Conservation (phyloP, 1,284 basidiomycete genomes). For the Sanghuangporus weigelae region DNA sequence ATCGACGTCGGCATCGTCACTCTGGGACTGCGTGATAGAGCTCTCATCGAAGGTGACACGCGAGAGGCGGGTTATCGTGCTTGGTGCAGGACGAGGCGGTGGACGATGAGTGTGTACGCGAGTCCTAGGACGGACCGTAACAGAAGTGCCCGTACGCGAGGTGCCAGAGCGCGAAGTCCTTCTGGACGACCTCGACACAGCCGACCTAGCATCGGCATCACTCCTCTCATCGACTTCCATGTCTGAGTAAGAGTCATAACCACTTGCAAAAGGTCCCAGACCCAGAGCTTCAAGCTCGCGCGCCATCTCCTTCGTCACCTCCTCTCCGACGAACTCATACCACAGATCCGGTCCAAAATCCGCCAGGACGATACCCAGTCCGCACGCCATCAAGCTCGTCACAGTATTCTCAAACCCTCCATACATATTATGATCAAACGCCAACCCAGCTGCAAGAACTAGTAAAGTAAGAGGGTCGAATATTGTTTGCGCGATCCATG, state of each 20-base stretch:
- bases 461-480: conserved; percentile 58
- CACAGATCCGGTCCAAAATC: conserved; percentile 59
- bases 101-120: not conserved
- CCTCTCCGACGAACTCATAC: conserved; percentile 43
- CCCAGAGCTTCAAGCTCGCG: conserved; percentile 40
- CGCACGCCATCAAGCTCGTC: conserved; percentile 60
- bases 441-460: conserved; percentile 55
- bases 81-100: not conserved
- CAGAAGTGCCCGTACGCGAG: conserved; percentile 12
- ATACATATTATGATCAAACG: conserved; percentile 62
- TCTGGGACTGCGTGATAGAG: conserved; percentile 15
- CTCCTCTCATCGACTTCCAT: conserved; percentile 5
- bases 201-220: conserved; percentile 12
- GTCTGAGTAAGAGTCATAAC: conserved; percentile 17
- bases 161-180: conserved; percentile 2
- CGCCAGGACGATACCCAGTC: conserved; percentile 60
- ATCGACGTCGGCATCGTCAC: not conserved
- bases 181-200: conserved; percentile 2
- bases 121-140: conserved; percentile 7
- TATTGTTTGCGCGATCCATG: conserved; percentile 52
- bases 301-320: conserved; percentile 46
- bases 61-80: conserved; percentile 12
- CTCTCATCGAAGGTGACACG: conserved; percentile 18
- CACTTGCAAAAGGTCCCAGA: conserved; percentile 23
- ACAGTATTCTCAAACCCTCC: conserved; percentile 51